phyloP scores from a whole-genome alignment of 768 basidiomycete species.

The Podaxis sp. region DNA sequence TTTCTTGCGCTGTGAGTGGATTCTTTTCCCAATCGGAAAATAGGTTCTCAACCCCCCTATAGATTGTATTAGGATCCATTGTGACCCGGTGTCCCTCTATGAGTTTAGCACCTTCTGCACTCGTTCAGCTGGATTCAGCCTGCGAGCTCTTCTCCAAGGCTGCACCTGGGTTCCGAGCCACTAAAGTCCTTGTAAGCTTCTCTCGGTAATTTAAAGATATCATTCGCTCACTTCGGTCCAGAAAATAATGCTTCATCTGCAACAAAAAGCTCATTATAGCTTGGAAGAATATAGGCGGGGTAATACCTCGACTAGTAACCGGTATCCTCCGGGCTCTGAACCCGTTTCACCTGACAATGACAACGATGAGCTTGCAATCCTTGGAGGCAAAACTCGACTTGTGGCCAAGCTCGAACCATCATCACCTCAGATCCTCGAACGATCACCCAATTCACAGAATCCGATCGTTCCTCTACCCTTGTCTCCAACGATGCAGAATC shows the following conservation, averaged over 20 bases:
- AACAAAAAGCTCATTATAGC: conserved; percentile 61
- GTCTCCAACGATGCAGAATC: conserved; percentile 41
- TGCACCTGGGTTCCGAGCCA: conserved; percentile 59
- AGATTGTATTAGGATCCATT: conserved; percentile 73
- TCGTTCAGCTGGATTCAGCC: conserved; percentile 69
- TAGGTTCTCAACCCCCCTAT: conserved; percentile 3
- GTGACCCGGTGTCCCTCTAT: conserved; percentile 77
- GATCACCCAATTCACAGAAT: conserved; percentile 67
- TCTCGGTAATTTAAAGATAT: neutral
- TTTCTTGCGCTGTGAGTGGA: conserved; percentile 59
- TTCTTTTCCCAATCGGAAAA: conserved; percentile 4
- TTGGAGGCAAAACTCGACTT: conserved; percentile 64
- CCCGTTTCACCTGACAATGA: conserved; percentile 43
- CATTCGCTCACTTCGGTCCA: conserved; percentile 20
- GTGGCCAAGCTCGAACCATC: conserved; percentile 57
- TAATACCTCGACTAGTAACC: conserved; percentile 40
- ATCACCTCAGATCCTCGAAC: conserved; percentile 51
- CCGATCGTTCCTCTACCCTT: conserved; percentile 71
- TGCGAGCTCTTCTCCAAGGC: conserved; percentile 72
- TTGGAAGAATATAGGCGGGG: conserved; percentile 62
- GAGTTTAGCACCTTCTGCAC: conserved; percentile 71
- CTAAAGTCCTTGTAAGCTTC: conserved; percentile 54
- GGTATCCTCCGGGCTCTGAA: conserved; percentile 33
- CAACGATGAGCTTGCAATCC: conserved; percentile 57
- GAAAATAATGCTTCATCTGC: conserved; percentile 62